phyloP scores from a whole-genome alignment of 495 filamentous ascomycete species.

The Penicillium simplicissimum region DNA sequence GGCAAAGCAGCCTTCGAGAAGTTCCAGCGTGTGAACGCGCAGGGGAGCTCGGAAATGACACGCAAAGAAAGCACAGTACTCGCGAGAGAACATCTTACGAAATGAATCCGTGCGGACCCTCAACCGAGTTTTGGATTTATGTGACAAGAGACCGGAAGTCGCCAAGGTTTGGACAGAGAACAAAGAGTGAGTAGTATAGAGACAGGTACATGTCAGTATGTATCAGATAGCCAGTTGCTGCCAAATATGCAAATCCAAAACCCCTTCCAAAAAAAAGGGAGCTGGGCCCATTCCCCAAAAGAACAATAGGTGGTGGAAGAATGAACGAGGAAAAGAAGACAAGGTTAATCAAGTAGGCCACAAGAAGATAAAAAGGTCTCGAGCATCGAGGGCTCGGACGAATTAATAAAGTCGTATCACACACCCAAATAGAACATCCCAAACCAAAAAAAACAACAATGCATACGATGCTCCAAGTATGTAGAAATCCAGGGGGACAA shows the following conservation, averaged over 20 bases:
- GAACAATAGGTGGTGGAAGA: conserved; percentile 4
- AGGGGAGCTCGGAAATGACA: conserved; percentile 3
- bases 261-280: conserved; percentile 13
- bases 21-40: not conserved
- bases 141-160: not conserved
- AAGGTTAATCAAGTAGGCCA: not conserved
- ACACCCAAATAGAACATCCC: conserved; percentile 28
- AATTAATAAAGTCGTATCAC: conserved; percentile 32
- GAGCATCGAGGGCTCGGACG: conserved; percentile 17
- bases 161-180: conserved; percentile 5
- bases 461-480: conserved; percentile 33
- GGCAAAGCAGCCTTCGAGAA: not conserved
- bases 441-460: conserved; percentile 33
- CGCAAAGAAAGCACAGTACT: not conserved
- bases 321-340: conserved; percentile 8
- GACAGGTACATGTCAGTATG: conserved; percentile 23
- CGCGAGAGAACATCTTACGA: not conserved
- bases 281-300: conserved; percentile 13
- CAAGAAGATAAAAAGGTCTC: conserved; percentile 12
- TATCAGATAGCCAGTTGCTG: conserved; percentile 27
- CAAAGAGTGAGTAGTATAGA: conserved; percentile 12
- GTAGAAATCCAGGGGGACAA: conserved; percentile 27
- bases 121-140: conserved; percentile 12
- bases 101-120: not conserved
- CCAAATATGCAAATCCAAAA: conserved; percentile 32